These are phyloP conservation scores for Tricholoma terreum DNA, from an alignment of 768 basidiomycete species.

Conservation along the genomic window DNA sequence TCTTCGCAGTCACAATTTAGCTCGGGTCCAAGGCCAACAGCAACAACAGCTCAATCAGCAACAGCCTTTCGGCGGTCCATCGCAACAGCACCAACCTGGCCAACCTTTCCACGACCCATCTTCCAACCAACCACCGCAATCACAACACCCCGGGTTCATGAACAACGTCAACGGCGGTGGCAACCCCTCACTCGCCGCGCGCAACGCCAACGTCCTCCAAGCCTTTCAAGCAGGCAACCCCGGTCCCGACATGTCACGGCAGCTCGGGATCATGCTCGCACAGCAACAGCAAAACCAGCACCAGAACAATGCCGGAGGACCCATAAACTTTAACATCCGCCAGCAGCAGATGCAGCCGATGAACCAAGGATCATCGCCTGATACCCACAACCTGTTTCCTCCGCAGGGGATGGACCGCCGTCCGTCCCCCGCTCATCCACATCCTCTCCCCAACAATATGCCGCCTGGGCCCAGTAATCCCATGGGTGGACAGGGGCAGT, in stretches of 20 bases:
- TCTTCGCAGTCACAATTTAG: constrained; percentile 37
- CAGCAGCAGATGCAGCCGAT: constrained; percentile 28
- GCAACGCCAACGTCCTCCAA: constrained; percentile 36
- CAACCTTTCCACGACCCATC: constrained; percentile 34
- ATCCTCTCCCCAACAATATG: constrained; percentile 17
- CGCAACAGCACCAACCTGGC: constrained; percentile 25
- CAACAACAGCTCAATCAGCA: constrained; percentile 37
- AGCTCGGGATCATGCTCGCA: constrained; percentile 48
- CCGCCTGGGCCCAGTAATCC: constrained; percentile 7
- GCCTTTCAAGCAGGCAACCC: constrained; percentile 29
- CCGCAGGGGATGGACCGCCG: constrained; percentile 50
- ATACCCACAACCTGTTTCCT: constrained; percentile 39
- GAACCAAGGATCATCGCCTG: constrained; percentile 36
- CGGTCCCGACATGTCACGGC: constrained; percentile 23
- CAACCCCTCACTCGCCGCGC: constrained; percentile 26
- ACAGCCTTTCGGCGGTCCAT: constrained; percentile 32
- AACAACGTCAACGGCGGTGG: neutral
- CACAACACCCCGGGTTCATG: constrained; percentile 31
- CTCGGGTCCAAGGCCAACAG: constrained; percentile 36
- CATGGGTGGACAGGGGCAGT: constrained; percentile 5
- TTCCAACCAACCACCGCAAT: constrained; percentile 28
- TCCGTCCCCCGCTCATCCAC: constrained; percentile 45
- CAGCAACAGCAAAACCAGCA: constrained; percentile 34
- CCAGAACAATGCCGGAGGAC: neutral
- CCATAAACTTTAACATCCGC: neutral